Percentiles rank a stretch among this genome's conserved stretches.
These are phyloP conservation scores for Penicillium hordei DNA, from an alignment of 2,329 filamentous ascomycete species.

Conservation along the genomic window DNA sequence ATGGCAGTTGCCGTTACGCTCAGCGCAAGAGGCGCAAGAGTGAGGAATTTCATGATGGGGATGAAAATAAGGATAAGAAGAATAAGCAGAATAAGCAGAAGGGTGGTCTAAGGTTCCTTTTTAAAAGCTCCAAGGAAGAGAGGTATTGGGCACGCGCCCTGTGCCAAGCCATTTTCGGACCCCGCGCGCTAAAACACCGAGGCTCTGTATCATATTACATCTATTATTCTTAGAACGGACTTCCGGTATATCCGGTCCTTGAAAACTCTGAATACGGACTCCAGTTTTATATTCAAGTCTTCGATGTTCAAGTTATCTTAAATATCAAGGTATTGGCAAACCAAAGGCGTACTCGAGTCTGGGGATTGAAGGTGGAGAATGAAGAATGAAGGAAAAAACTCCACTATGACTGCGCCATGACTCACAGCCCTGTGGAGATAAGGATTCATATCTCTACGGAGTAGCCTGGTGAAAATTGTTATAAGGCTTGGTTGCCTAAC, in stretches of 20 bases:
- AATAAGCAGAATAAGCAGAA: neutral
- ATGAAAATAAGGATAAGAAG: neutral
- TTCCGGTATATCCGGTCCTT: neutral
- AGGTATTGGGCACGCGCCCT: constrained; percentile 20
- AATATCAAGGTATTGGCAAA: neutral
- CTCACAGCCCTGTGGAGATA: constrained; percentile 18
- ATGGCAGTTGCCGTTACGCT: constrained; percentile 37
- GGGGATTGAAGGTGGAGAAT: constrained; percentile 11
- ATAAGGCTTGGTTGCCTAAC: neutral
- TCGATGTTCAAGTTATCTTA: neutral
- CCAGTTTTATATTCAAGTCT: neutral
- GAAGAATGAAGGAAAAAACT: neutral
- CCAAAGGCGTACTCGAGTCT: neutral
- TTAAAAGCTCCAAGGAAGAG: constrained; percentile 13
- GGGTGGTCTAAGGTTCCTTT: constrained; percentile 6
- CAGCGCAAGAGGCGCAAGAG: constrained; percentile 37
- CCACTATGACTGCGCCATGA: constrained; percentile 17
- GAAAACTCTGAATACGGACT: neutral
- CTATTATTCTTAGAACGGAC: neutral
- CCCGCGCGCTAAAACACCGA: constrained; percentile 20
- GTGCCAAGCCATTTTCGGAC: constrained; percentile 24
- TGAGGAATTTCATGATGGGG: constrained; percentile 38
- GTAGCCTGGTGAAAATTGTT: neutral
- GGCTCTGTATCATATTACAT: constrained; percentile 5
- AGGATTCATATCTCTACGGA: neutral